Evolutionary conservation across 2,329 filamentous ascomycete genomes (phyloP), one percentile per base, ranked within the genome.

Genomic region (Fusarium brachygibbosum): DNA sequence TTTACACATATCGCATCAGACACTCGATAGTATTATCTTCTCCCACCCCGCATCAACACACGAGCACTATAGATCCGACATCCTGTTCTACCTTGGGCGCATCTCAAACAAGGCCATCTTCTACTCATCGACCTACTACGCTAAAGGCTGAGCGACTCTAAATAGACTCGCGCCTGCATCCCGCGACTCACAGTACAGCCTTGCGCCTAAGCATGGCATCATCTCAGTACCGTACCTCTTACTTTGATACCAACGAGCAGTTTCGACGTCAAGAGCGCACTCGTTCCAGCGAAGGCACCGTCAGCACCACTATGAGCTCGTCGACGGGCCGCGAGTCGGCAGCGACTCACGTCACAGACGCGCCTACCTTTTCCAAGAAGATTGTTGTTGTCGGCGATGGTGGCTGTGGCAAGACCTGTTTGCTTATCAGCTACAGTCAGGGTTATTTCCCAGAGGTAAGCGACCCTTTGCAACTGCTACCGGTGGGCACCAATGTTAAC

Each of bases 371-470:
- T 83, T 98, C 95, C 73, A 99, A 99, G 86, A 99, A 99, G 87
- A 96, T 99, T 78, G 96, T 99, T 44, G 96, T 99, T 52, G 96
- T 99, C 45, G 96, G 96, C 68, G 96, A 99, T 80, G 96, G 96
- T 75, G 96, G 96, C 68, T 99, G 96, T 81, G 96, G 96, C 76
- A 99, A 99, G 89, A 99, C 96, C 11, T 99, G 96, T 84, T 85
- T 99, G 73, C 85, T 99, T 81, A 99, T 99, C 82, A 98, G 94
- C 83, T 99, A 98, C 85, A 97, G 94, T 77, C 94, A 98, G 83
- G 96, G 96, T 63, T 97, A 97, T 81, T 99, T 99, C 79, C 96
- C 96, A 82, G 95, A 99, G 92, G 96, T 98, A 85, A 73, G 86
- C 41, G 28, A 21, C 23, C 21, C 28, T 35, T 32, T 49, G 5